Conservation (phyloP, 306 rosid genomes). For the Vigna reflexopilosa region DNA sequence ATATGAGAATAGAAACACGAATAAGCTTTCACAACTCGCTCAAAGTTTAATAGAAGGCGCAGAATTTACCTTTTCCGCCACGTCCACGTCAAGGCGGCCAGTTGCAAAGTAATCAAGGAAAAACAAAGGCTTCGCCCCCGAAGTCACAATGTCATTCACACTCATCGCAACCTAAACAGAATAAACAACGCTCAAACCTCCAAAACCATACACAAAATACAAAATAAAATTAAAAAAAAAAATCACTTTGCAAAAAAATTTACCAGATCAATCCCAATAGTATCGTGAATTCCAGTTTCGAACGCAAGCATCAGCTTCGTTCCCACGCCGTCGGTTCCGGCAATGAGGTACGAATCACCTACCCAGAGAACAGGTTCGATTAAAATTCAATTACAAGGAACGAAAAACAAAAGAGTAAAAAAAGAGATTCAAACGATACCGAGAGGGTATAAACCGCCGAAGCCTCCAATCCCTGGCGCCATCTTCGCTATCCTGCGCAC, state of each 20-base stretch:
- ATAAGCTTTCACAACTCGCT: background rate
- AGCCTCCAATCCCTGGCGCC: constrained; percentile 97
- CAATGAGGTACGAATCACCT: constrained; percentile 91
- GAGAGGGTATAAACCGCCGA: constrained; percentile 87
- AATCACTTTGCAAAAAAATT: background rate
- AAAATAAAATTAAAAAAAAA: background rate
- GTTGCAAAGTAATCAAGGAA: constrained; percentile 97
- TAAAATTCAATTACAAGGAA: background rate
- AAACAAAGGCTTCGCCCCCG: constrained; percentile 94
- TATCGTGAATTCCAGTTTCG: constrained; percentile 88
- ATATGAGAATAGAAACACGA: background rate
- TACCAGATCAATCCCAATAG: constrained; percentile 97
- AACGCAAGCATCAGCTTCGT: constrained; percentile 90
- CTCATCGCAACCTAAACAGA: constrained; percentile 91
- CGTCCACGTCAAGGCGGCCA: constrained; percentile 87
- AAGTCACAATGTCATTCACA: constrained; percentile 90
- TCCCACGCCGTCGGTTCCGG: constrained; percentile 97
- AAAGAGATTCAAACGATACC: constrained; percentile 51
- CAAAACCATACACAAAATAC: constrained; percentile 17
- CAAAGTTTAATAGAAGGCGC: constrained; percentile 24
- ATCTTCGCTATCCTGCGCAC: constrained; percentile 84
- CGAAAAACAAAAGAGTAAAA: background rate
- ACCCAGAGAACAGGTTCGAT: constrained; percentile 14
- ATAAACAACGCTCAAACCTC: constrained; percentile 2
- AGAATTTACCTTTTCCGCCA: constrained; percentile 79